Conservation (phyloP, 1,284 basidiomycete species). For the Rhizoctonia solani region DNA sequence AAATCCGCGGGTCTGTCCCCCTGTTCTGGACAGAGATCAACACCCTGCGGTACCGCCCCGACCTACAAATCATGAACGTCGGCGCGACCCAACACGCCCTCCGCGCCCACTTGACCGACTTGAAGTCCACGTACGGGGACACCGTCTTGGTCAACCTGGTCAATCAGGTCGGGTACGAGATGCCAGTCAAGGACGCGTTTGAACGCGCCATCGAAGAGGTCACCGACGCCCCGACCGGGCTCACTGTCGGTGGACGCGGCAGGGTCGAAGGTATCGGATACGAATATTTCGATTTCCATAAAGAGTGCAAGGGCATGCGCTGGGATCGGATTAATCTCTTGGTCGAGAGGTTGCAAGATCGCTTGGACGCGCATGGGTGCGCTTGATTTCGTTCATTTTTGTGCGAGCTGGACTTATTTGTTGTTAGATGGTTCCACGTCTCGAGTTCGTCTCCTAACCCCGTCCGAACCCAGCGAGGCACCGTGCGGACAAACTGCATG, state of each 20-base stretch:
- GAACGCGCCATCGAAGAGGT: constrained; percentile 68
- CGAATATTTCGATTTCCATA: constrained; percentile 98
- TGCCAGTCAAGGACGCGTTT: constrained; percentile 94
- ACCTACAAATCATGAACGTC: constrained; percentile 94
- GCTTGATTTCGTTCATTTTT: constrained; percentile 40
- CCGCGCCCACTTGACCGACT: constrained; percentile 21
- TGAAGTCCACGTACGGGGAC: constrained; percentile 76
- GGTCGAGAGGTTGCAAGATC: constrained; percentile 75
- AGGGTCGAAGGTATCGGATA: constrained; percentile 67
- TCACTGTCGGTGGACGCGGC: constrained; percentile 42
- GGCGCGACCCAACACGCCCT: constrained; percentile 68
- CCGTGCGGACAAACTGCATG: constrained; percentile 79
- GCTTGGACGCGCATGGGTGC: constrained; percentile 74
- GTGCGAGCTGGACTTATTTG: constrained; percentile 39
- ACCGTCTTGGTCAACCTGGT: constrained; percentile 90
- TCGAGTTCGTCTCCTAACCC: constrained; percentile 54
- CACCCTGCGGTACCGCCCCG: constrained; percentile 95
- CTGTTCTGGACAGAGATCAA: constrained; percentile 98
- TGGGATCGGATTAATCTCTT: constrained; percentile 91
- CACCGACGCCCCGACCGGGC: constrained; percentile 42
- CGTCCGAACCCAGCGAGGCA: constrained; percentile 63
- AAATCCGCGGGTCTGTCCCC: constrained; percentile 92
- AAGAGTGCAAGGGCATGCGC: constrained; percentile 92
- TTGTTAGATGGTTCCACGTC: constrained; percentile 74
- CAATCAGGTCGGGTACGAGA: constrained; percentile 94